Conservation (phyloP, 2,329 filamentous ascomycete genomes). For the Gnomoniopsis smithogilvyi region DNA sequence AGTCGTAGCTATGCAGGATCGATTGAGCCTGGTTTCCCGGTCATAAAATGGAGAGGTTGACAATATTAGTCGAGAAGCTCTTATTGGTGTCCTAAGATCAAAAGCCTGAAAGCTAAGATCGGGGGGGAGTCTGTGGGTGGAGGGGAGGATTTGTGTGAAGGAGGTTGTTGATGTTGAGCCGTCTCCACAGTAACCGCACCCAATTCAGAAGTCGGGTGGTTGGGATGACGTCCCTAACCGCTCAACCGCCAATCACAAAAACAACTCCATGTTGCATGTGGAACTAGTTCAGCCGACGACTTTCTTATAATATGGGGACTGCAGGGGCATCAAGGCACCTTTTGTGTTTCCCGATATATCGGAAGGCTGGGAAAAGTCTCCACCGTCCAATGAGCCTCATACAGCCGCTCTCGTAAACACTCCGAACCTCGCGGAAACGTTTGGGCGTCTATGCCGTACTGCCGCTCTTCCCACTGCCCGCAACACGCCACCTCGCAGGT, state of each 20-base stretch:
- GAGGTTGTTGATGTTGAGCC: not conserved
- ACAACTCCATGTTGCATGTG: not conserved
- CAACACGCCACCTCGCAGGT: not conserved
- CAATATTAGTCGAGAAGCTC: not conserved
- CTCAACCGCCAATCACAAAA: not conserved
- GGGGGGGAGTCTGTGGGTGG: not conserved
- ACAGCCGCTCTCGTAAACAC: not conserved
- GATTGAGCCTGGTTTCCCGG: not conserved
- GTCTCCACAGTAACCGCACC: conserved; percentile 12
- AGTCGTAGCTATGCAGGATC: not conserved
- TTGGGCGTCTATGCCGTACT: not conserved
- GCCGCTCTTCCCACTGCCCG: too few relatives aligned
- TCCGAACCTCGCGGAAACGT: not conserved
- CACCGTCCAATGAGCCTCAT: not conserved
- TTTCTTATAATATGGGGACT: not conserved
- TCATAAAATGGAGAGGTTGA: conserved; percentile 6
- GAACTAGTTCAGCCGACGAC: not conserved
- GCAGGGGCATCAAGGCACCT: not conserved
- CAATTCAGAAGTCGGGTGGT: not conserved
- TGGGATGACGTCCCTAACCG: conserved; percentile 7
- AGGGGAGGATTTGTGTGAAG: not conserved
- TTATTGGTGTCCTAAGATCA: not conserved
- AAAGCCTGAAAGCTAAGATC: not conserved
- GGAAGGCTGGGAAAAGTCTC: not conserved
- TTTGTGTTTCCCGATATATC: not conserved